Percentiles rank a stretch among this genome's conserved stretches.
Conservation (phyloP, 331 rosid genomes). For the Telfairia occidentalis region DNA sequence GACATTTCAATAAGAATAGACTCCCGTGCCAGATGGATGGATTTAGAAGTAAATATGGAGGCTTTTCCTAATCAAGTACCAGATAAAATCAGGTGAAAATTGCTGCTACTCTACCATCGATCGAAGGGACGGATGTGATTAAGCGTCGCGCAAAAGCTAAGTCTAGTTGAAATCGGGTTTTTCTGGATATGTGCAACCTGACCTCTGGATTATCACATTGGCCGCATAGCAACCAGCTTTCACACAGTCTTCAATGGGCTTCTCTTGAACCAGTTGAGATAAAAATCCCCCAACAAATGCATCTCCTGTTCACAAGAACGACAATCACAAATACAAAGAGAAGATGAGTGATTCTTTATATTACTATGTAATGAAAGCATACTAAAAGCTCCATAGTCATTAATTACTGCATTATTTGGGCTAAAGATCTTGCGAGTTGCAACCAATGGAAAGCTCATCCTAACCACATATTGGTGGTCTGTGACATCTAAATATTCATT, state of each 20-base stretch:
- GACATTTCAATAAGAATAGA: background rate
- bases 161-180: conserved; percentile 64
- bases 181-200: conserved; percentile 89
- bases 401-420: background rate
- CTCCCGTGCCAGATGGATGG: background rate
- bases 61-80: background rate
- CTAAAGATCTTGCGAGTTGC: background rate
- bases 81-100: background rate
- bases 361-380: background rate
- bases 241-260: conserved; percentile 67
- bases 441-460: background rate
- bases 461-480: background rate
- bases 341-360: background rate
- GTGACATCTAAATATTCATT: background rate
- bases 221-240: conserved; percentile 78
- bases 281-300: conserved; percentile 96
- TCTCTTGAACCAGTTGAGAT: conserved; percentile 63
- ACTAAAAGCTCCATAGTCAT: background rate
- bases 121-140: background rate
- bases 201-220: conserved; percentile 78
- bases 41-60: background rate
- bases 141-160: background rate
- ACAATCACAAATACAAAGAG: background rate
- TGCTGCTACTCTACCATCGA: background rate
- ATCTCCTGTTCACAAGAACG: conserved; percentile 46